Evolutionary conservation across 495 filamentous ascomycete species (phyloP), one percentile per base, ranked within the genome.

Genomic region (Glonium stellatum): DNA sequence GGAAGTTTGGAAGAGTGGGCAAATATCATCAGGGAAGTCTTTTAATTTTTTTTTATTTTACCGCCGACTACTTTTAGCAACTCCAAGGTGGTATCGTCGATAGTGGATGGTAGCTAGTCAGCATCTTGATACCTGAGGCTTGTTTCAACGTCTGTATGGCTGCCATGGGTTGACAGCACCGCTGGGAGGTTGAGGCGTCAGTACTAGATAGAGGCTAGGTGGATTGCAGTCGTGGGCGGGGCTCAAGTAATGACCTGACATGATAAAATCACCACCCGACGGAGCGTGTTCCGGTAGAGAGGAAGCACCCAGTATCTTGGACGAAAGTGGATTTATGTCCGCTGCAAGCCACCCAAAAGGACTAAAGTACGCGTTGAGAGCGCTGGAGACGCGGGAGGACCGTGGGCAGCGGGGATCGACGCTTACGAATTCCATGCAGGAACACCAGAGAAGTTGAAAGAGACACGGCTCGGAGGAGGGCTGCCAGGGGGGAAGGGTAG

Each of bases 341-440:
- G 48, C 19, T 31, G 39, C 25, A 8, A 15, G 48, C 21, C 31
- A 23, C 21, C 48, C 19, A 51, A 23, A 8, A 6, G 5, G 48
- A 21, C 4, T 21, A 12, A 23, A 22, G 11, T 49, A 50, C 47
- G 47, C 47, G n/a, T 4, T 50, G n/a, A 23, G 21, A 5, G 48
- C 44, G 48, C 10, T 13, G 48, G 48, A 51, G 21, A 23, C n/a
- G 27, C 48, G 25, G 21, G 19, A 23, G 13, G 39, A n/a, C 48
- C 4, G 48, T 13, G 25, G 6, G 25, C 31, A 18, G 48, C 21
- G 27, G 6, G 27, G 27, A 31, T 31, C 27, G 27, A 31, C 27
- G 48, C 48, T 51, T 18, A 51, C 48, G 25, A 51, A 23, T 15
- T 51, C 31, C 19, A 15, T 44, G 39, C 48, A 51, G 48, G 48